phyloP scores from a whole-genome alignment of 768 basidiomycete genomes.

The Galerina marginata region DNA sequence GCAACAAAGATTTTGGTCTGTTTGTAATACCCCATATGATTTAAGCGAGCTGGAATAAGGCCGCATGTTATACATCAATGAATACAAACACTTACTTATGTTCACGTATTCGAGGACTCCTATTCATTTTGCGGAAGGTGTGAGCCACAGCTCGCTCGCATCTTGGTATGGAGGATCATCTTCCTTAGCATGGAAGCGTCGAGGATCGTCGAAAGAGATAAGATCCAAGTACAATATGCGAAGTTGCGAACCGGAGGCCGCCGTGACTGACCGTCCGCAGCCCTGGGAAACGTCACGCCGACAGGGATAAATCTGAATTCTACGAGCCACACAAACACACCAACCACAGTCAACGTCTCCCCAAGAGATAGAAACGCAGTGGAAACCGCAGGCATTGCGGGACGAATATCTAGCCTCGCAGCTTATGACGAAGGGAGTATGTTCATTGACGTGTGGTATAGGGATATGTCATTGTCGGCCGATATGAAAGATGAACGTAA shows the following conservation, averaged over 20 bases:
- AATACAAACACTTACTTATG: conserved; percentile 1
- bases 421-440: neutral
- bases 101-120: neutral
- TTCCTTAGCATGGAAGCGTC: neutral
- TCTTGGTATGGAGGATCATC: neutral
- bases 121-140: neutral
- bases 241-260: conserved; percentile 6
- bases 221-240: neutral
- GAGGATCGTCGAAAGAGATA: conserved; percentile 2
- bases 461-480: conserved; percentile 18
- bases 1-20: conserved; percentile 13
- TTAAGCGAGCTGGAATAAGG: conserved; percentile 19
- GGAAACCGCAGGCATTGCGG: neutral
- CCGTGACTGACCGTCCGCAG: conserved; percentile 1
- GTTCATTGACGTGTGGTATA: conserved; percentile 12
- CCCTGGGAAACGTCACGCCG: conserved; percentile 2
- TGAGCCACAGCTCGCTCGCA: neutral
- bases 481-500: conserved; percentile 22
- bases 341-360: too few species aligned
- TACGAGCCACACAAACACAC: neutral
- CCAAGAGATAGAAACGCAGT: too few species aligned
- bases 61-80: conserved; percentile 17
- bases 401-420: neutral
- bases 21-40: conserved; percentile 21
- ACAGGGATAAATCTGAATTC: too few species aligned